Conservation (phyloP, 306 rosid genomes). For the Lotus japonicus region DNA sequence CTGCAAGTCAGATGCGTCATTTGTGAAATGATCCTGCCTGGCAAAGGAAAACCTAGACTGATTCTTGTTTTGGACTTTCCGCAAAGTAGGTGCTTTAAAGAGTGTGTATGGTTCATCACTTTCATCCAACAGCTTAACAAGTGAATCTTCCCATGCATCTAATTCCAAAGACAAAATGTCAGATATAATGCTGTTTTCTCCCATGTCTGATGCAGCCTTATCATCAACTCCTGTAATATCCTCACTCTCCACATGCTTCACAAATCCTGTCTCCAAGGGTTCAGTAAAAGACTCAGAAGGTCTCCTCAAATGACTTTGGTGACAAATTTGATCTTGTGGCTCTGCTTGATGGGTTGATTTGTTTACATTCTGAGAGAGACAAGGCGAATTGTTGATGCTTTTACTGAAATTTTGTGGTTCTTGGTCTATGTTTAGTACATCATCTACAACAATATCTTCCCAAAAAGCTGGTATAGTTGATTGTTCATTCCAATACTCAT, state of each 20-base stretch:
- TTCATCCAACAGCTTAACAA: slow-evolving; percentile 38
- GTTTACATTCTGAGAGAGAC: slow-evolving; percentile 19
- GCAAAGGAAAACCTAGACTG: slow-evolving; percentile 52
- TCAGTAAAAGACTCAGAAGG: slow-evolving; percentile 8
- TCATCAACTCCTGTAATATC: slow-evolving; percentile 3
- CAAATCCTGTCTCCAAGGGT: slow-evolving; percentile 14
- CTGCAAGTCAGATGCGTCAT: slow-evolving; percentile 25
- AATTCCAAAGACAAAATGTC: slow-evolving; percentile 43
- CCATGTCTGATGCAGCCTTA: slow-evolving; percentile 31
- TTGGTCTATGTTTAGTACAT: slow-evolving; percentile 19
- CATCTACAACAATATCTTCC: slow-evolving; percentile 39
- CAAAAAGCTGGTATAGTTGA: slow-evolving; percentile 34
- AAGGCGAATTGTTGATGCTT: slow-evolving; percentile 17
- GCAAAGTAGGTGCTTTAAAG: slow-evolving; percentile 22
- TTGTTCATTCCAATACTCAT: slow-evolving; percentile 18
- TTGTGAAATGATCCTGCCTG: slow-evolving; percentile 30
- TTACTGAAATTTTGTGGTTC: slow-evolving; percentile 11
- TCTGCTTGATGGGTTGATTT: slow-evolving; percentile 19
- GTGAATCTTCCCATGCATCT: slow-evolving; percentile 43
- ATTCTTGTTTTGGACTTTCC: slow-evolving; percentile 39
- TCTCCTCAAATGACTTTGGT: slow-evolving; percentile 20
- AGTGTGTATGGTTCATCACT: slow-evolving; percentile 28
- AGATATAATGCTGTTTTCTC: slow-evolving; percentile 47
- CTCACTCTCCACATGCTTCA: slow-evolving; percentile 18
- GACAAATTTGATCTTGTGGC: slow-evolving; percentile 30